Percentiles rank a stretch among this genome's conserved stretches.
phyloP scores from a whole-genome alignment of 2,329 filamentous ascomycete genomes.

The Dendryphion nanum region DNA sequence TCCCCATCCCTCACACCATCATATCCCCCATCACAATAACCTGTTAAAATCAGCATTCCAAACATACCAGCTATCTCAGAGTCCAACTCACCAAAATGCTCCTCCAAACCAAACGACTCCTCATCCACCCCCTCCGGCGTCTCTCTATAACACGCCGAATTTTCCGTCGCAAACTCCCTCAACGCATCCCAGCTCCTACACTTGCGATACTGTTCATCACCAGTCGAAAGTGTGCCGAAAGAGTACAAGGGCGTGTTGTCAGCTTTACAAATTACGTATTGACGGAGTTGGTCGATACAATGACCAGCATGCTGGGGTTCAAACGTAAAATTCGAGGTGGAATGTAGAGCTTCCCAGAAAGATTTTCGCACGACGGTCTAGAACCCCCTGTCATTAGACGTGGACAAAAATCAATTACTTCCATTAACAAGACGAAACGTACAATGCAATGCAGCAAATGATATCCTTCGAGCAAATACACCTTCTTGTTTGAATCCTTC shows the following conservation, averaged over 20 bases:
- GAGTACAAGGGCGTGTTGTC: slow-evolving; percentile 17
- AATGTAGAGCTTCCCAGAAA: slow-evolving; percentile 6
- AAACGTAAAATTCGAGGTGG: slow-evolving; percentile 2
- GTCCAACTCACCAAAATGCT: slow-evolving; percentile 5
- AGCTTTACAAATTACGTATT: slow-evolving; percentile 18
- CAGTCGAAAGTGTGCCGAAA: slow-evolving; percentile 11
- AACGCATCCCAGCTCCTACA: slow-evolving; percentile 14
- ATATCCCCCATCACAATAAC: slow-evolving; percentile 18
- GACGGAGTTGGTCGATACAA: slow-evolving; percentile 15
- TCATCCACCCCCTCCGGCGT: slow-evolving; percentile 2
- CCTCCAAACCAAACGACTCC: slow-evolving; percentile 2
- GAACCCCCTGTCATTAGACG: neutral
- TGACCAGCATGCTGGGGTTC: slow-evolving; percentile 9
- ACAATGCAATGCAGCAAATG: slow-evolving; percentile 18
- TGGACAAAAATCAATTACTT: neutral
- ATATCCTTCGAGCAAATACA: slow-evolving; percentile 17
- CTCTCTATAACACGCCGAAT: slow-evolving; percentile 28
- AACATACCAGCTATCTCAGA: slow-evolving; percentile 1
- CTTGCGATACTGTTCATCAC: slow-evolving; percentile 14
- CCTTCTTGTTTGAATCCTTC: slow-evolving; percentile 12
- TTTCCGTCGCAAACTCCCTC: slow-evolving; percentile 14
- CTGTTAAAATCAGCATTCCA: slow-evolving; percentile 11
- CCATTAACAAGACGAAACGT: slow-evolving; percentile 5
- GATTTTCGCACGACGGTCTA: slow-evolving; percentile 6
- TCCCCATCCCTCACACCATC: slow-evolving; percentile 13